phyloP scores from a whole-genome alignment of 106 monocot genomes.

The Phalaenopsis aphrodite region DNA sequence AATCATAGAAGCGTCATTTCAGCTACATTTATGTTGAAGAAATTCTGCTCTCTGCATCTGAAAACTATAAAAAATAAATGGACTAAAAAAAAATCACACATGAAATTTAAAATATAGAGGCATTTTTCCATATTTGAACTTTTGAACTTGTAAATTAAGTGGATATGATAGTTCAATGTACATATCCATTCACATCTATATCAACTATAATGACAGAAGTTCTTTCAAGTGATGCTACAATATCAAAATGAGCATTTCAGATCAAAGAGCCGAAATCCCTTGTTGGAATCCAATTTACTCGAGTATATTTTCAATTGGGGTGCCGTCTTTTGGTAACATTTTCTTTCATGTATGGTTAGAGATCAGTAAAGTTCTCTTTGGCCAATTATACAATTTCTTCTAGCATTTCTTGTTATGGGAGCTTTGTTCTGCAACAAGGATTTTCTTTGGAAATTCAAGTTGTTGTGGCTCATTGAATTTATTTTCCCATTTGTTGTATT shows the following conservation, averaged over 20 bases:
- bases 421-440: no score
- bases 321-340: no score
- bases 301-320: no score
- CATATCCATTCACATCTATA: not conserved
- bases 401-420: no score
- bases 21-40: not conserved
- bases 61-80: not conserved
- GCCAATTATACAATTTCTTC: no score
- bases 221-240: not conserved
- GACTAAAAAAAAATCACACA: not conserved
- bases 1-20: conserved; percentile 1
- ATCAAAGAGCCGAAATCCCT: no score
- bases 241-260: not conserved
- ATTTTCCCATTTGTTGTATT: no score
- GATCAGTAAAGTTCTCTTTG: no score
- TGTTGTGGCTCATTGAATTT: no score
- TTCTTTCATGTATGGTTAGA: no score
- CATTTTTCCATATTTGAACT: not conserved
- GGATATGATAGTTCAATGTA: not conserved
- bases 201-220: not conserved
- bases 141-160: not conserved
- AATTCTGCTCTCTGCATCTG: not conserved
- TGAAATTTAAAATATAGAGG: not conserved
- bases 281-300: no score
- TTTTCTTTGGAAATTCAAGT: no score